Evolutionary conservation across 176 grass and related monocot species (phyloP).

Genomic region (Bonia amplexicaulis): DNA sequence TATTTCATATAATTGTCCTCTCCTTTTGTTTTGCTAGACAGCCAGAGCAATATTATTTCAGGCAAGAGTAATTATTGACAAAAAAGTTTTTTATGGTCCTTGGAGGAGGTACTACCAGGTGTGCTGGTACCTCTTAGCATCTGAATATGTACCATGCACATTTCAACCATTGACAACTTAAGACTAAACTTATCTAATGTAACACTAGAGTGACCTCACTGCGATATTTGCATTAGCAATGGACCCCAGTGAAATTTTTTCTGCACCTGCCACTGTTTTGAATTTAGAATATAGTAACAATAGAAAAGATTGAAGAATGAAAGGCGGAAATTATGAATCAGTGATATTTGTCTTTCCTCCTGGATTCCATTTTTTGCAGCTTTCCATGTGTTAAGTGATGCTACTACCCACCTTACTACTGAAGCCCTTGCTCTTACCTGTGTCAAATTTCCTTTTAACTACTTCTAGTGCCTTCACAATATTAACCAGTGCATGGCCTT

Average conservation of each 20-base stretch:
- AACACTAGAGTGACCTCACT: background rate
- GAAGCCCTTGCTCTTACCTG: background rate
- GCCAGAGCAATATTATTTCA: background rate
- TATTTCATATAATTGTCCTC: background rate
- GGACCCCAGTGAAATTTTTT: background rate
- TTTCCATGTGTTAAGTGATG: conserved; percentile 1
- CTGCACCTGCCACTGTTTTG: background rate
- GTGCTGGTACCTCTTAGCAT: background rate
- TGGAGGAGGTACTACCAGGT: background rate
- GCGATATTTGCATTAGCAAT: background rate
- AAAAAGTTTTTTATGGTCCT: background rate
- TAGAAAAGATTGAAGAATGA: background rate
- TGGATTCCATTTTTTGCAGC: background rate
- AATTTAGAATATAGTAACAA: background rate
- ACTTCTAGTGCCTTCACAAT: background rate
- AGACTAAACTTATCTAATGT: background rate
- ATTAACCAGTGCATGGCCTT: background rate
- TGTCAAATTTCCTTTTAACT: background rate
- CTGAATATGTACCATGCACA: background rate
- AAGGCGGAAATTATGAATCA: background rate
- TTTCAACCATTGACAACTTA: background rate
- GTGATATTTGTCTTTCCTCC: background rate
- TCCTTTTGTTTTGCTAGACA: conserved; percentile 3
- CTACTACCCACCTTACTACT: background rate
- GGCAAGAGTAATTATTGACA: background rate